phyloP scores from a whole-genome alignment of 495 filamentous ascomycete genomes.

The Aspergillus bridgeri region DNA sequence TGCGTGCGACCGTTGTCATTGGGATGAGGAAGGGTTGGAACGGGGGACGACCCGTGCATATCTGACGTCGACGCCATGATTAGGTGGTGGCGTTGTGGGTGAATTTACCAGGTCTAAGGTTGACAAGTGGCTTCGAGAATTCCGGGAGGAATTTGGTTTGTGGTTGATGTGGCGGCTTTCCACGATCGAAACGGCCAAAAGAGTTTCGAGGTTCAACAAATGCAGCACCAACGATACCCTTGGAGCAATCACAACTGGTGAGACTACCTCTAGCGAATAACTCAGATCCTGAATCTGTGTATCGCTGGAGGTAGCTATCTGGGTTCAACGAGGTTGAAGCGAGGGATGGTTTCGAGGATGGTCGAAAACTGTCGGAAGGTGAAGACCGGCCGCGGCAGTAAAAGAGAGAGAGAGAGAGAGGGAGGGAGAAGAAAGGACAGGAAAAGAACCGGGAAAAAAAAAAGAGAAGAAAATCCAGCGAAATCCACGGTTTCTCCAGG shows the following conservation, averaged over 20 bases:
- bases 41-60: constrained; percentile 41
- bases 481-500: constrained; percentile 1
- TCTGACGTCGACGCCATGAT: constrained; percentile 41
- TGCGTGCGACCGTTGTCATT: constrained; percentile 43
- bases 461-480: constrained; percentile 8
- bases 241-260: constrained; percentile 26
- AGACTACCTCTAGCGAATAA: constrained; percentile 44
- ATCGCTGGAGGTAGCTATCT: constrained; percentile 45
- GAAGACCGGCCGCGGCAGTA: constrained; percentile 3
- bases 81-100: constrained; percentile 22
- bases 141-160: constrained; percentile 5
- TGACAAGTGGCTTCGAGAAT: constrained; percentile 6
- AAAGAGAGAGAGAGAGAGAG: too few species aligned
- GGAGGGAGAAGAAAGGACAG: too few species aligned
- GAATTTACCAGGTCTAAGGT: constrained; percentile 13
- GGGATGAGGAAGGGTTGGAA: constrained; percentile 42
- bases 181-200: not conserved
- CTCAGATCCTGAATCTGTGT: constrained; percentile 41
- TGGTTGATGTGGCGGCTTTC: constrained; percentile 7
- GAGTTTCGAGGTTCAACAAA: not conserved
- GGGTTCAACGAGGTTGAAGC: constrained; percentile 8
- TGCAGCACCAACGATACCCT: constrained; percentile 8
- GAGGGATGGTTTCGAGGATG: constrained; percentile 11
- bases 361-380: constrained; percentile 4
- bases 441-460: constrained; percentile 7